These are phyloP conservation scores for Colletotrichum karsti DNA, from an alignment of 2,329 filamentous ascomycete species.

Conservation along the genomic window DNA sequence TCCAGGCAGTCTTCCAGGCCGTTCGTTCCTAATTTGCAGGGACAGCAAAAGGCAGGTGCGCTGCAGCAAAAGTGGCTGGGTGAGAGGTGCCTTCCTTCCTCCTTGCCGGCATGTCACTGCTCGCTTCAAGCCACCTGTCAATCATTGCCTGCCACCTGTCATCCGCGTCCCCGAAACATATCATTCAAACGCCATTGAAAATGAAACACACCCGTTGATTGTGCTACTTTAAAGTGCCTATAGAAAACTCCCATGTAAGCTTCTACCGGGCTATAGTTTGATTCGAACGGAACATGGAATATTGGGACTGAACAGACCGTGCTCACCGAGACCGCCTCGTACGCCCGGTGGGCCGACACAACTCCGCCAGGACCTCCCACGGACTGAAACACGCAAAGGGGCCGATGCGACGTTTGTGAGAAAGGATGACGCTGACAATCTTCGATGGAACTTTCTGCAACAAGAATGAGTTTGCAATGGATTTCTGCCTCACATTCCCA, in stretches of 20 bases:
- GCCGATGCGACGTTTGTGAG: conserved; percentile 5
- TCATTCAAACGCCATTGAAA: no score
- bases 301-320: background rate
- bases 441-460: background rate
- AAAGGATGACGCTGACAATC: conserved; percentile 3
- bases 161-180: no score
- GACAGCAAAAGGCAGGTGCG: background rate
- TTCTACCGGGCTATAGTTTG: no score
- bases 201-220: no score
- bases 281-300: background rate
- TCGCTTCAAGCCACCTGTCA: background rate
- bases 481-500: background rate
- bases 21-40: no score
- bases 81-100: background rate
- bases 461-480: background rate
- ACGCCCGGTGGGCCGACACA: conserved; percentile 12
- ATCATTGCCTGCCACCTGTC: background rate
- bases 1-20: background rate
- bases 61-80: background rate
- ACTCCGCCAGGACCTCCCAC: conserved; percentile 18
- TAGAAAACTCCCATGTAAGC: no score
- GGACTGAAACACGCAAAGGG: conserved; percentile 25
- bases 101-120: background rate
- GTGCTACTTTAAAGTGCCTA: no score
- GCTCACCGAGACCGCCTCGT: background rate